A percentile compares a stretch with the other conserved stretches of the same genome.
Conservation (phyloP, 768 basidiomycete genomes). For the Lactarius evosmus region DNA sequence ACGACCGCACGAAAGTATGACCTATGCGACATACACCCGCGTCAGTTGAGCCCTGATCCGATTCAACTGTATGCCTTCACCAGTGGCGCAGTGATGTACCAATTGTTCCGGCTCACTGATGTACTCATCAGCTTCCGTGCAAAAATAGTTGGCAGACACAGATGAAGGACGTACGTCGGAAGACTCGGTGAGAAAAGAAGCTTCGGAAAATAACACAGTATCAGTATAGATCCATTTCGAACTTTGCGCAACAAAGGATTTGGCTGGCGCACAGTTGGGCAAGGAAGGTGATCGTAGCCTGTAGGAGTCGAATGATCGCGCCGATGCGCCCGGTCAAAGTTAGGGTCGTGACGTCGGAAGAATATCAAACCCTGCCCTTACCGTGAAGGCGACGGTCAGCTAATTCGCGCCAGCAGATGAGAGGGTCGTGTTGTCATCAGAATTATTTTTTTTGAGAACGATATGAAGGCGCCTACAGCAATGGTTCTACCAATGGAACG, state of each 20-base stretch:
- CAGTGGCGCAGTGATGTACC: slow-evolving; percentile 14
- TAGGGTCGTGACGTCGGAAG: too few relatives aligned
- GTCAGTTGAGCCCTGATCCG: background rate
- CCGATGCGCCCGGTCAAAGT: background rate
- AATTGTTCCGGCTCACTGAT: slow-evolving; percentile 15
- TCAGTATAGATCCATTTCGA: background rate
- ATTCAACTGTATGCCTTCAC: background rate
- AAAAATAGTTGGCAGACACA: background rate
- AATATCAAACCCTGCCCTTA: background rate
- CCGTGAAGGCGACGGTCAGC: slow-evolving; percentile 21
- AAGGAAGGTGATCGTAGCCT: slow-evolving; percentile 16
- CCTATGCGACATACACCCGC: background rate
- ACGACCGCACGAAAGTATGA: slow-evolving; percentile 1
- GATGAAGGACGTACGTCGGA: slow-evolving; percentile 7
- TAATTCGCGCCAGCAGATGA: background rate
- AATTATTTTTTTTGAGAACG: too few relatives aligned
- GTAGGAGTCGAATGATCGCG: background rate
- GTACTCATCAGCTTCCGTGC: background rate
- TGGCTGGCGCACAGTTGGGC: slow-evolving; percentile 7
- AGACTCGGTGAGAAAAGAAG: slow-evolving; percentile 17
- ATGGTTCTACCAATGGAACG: background rate
- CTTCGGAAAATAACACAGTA: background rate
- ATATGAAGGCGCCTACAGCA: background rate
- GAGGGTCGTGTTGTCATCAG: background rate
- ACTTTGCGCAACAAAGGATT: background rate